Base-by-base conservation (phyloP, 179 eudicot genomes). In the Carnegiea gigantea region DNA sequence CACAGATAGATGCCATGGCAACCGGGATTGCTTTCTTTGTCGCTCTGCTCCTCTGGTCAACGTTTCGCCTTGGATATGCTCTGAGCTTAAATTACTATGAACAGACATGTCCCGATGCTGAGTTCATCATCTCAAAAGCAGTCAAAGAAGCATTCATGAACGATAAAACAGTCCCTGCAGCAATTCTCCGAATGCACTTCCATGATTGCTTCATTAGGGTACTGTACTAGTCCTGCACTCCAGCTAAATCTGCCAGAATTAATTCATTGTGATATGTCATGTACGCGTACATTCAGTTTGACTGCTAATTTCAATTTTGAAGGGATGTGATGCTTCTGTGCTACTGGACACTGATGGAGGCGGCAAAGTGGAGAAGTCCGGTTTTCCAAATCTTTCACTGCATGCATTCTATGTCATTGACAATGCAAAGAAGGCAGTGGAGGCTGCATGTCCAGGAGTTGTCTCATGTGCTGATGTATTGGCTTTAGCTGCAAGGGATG, bases 291-390 rank as follows among this genome's bases (percentile, higher is more conserved):
- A 51, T 70, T 49, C 26, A 28, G 12, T 36, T 77, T 44, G 53
- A 65, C 0, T 48, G 9, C 2, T 15, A 60, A 36, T 14, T 73
- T 7, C 15, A 23, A 18, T 54, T 73, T 86, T 70, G 62, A 78
- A 93, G 98, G 95, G 98, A 0, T 95, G 98, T 87, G 98, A 95
- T 88, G 97, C 87, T 83, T 93, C 97, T 23, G 94, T 95, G 87
- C 88, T 93, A 51, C 83, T 92, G 82, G 89, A 91, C 78, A 88
- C 92, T 18, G 79, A 43, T 14, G 90, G 89, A 65, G 85, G 83
- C 46, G 89, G 88, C 86, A 84, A 74, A 44, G 95, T 95, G 72
- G 98, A 93, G 86, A 92, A 90, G 82, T 86, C 85, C 12, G 98
- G 91, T 2, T 91, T 92, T 0, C 94, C 98, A 24, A 95, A 93